Evolutionary conservation across 2,329 filamentous ascomycete genomes (phyloP).

Genomic region (Lasiodiplodia theobromae): DNA sequence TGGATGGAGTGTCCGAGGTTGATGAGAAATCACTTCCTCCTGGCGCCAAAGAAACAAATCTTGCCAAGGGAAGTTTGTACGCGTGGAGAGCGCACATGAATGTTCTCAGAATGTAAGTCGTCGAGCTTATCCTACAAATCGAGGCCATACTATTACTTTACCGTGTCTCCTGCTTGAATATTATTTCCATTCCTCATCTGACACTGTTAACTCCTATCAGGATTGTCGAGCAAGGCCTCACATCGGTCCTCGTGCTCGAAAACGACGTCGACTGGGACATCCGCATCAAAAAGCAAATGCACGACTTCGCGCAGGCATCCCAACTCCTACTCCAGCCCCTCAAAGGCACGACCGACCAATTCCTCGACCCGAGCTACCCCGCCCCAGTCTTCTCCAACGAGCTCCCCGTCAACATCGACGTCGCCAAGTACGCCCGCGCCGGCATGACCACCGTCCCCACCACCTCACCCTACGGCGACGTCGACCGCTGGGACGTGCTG

Average conservation of each 20-base stretch:
- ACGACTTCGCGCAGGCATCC: constrained; percentile 32
- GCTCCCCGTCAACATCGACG: constrained; percentile 6
- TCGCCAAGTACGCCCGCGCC: constrained; percentile 29
- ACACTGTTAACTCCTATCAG: not conserved
- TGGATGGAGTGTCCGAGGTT: constrained; percentile 54
- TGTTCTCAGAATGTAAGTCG: constrained; percentile 10
- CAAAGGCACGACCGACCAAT: not conserved
- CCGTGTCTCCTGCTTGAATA: not conserved
- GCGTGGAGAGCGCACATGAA: constrained; percentile 27
- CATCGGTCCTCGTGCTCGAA: constrained; percentile 35
- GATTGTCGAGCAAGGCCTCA: constrained; percentile 27
- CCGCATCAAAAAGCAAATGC: constrained; percentile 34
- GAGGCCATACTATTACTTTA: not conserved
- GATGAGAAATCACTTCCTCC: constrained; percentile 44
- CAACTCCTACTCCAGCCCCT: constrained; percentile 30
- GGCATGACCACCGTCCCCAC: constrained; percentile 12
- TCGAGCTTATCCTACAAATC: not conserved
- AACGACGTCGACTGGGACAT: constrained; percentile 37
- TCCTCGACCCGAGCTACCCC: constrained; percentile 33
- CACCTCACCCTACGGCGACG: constrained; percentile 42
- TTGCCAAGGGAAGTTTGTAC: constrained; percentile 18
- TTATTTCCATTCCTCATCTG: not conserved
- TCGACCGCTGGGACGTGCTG: constrained; percentile 47
- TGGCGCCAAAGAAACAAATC: constrained; percentile 35
- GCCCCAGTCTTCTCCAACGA: constrained; percentile 25